Conservation (phyloP, 257 asterid genomes). For the Jaltomata sinuosa region DNA sequence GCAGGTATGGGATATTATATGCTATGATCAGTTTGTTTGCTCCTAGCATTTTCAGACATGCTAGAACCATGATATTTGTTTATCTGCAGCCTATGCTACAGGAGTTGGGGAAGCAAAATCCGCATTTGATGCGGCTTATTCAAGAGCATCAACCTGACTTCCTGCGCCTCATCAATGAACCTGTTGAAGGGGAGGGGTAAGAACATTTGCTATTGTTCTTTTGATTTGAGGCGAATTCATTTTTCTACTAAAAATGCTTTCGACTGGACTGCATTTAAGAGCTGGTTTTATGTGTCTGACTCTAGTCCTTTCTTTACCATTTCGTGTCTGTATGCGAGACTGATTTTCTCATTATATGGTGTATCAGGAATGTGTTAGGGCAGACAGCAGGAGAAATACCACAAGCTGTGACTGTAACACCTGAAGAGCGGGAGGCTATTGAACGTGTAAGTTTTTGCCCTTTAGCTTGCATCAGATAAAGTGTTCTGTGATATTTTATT, state of each 20-base stretch:
- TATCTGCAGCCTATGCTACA: constrained; percentile 84
- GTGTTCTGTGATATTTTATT: no score
- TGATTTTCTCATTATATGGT: neutral
- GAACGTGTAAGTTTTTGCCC: constrained; percentile 58
- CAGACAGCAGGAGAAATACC: constrained; percentile 78
- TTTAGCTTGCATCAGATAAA: neutral
- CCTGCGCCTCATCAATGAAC: constrained; percentile 81
- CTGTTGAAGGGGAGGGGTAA: constrained; percentile 84
- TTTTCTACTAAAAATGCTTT: neutral
- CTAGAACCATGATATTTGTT: neutral
- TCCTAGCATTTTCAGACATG: neutral
- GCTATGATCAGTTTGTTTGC: neutral
- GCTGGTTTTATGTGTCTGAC: neutral
- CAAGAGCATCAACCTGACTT: constrained; percentile 94
- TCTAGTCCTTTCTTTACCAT: neutral
- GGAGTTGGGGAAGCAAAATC: constrained; percentile 93
- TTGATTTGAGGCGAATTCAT: neutral
- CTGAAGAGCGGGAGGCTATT: constrained; percentile 86
- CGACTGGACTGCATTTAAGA: neutral
- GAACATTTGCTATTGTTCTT: constrained; percentile 8
- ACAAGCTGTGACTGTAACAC: constrained; percentile 76
- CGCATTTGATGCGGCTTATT: constrained; percentile 68
- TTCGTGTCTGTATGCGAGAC: neutral
- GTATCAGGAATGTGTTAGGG: constrained; percentile 53
- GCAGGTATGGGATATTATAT: constrained; percentile 39